Evolutionary conservation across 345 rosid genomes (phyloP).

Genomic region (Salix koriyanagi): DNA sequence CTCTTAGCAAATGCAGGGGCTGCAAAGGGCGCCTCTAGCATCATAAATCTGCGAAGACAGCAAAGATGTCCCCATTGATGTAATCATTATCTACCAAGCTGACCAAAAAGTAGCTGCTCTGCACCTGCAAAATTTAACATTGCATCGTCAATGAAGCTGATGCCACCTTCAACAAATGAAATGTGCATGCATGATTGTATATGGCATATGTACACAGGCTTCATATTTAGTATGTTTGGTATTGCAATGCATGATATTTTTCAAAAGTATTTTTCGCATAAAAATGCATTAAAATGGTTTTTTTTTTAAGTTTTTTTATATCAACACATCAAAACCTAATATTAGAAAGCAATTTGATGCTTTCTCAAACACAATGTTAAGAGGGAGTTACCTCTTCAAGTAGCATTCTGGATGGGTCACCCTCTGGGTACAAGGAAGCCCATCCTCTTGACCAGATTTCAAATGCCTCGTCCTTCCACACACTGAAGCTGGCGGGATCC

Average conservation of each 20-base stretch:
- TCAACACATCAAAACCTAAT: too few species aligned
- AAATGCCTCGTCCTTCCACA: conserved; percentile 99
- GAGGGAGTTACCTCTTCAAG: conserved; percentile 59
- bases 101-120: conserved; percentile 70
- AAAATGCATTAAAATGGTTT: too few species aligned
- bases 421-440: conserved; percentile 74
- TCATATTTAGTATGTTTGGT: background rate
- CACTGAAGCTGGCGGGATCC: conserved; percentile 86
- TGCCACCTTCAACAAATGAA: background rate
- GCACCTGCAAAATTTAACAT: conserved; percentile 51
- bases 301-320: too few species aligned
- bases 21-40: background rate
- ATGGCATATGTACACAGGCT: background rate
- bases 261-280: too few species aligned
- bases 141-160: background rate
- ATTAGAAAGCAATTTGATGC: too few species aligned
- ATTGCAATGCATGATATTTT: too few species aligned
- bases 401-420: conserved; percentile 55
- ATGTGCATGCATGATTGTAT: background rate
- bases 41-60: conserved; percentile 59
- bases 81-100: conserved; percentile 91
- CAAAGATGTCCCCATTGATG: conserved; percentile 56
- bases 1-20: background rate
- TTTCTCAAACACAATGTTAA: too few species aligned
- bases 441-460: conserved; percentile 88